Evolutionary conservation across 805 yeast genomes (phyloP), one percentile per base, ranked within the genome.

Genomic region (Kluyveromyces lactis): DNA sequence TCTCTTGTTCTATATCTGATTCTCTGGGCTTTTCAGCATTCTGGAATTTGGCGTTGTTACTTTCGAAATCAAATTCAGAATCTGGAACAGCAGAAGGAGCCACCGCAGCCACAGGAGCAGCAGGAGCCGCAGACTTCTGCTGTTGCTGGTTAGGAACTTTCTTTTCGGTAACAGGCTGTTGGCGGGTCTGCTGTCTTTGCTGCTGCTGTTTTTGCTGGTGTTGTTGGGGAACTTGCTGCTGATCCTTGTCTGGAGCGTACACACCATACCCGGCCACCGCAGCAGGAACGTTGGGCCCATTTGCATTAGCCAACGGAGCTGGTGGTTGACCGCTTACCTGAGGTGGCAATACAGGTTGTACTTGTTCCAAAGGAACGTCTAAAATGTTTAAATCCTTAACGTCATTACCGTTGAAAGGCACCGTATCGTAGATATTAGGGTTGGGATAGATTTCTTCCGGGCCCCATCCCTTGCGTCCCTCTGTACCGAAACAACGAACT

Each of bases 401-500:
- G 52, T 90, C 97, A 18, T 84, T 76, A 28, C 98, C 98, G 50
- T 89, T 77, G 60, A 92, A 83, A 40, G 82, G 84, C 38, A 92
- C 86, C 42, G 73, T 75, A 19, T 84, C 89, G 62, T 77, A 85
- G 12, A 81, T 71, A 31, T 69, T 71, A n/a, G 69, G 62, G 15
- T 85, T 79, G 5, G 94, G 81, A 41, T 76, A 72, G 30, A 86
- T 78, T 59, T 86, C 94, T 46, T 73, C 69, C 12, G 71, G 66
- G 3, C 84, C 81, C 58, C 82, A 86, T 11, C 67, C 64, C 49
- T 81, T 69, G 53, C 97, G 75, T 23, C 95, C 96, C 62, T 90
- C 97, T 16, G 97, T 84, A 40, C 97, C 98, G 49, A 80, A 80
- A 38, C 86, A 78, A 45, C 86, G 72, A 36, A 90, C 97, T 40